Conservation (phyloP, 2,329 filamentous ascomycete genomes). For the Ceratocystis eucalypticola region DNA sequence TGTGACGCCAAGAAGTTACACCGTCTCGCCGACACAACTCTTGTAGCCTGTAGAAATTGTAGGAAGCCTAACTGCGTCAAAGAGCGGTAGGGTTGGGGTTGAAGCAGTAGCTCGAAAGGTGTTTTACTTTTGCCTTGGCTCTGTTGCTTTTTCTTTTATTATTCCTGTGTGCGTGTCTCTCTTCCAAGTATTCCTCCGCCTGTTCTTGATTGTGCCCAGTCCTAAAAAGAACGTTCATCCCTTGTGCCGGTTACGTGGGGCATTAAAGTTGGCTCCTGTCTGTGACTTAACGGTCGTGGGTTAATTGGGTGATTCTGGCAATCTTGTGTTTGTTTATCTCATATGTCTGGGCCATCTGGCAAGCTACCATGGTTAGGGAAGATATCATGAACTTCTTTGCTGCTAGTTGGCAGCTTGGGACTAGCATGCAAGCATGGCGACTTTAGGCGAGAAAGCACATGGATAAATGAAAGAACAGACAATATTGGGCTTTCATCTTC, state of each 20-base stretch:
- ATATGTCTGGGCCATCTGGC: neutral
- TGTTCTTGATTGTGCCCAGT: neutral
- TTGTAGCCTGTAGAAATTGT: neutral
- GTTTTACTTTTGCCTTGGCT: too few relatives aligned
- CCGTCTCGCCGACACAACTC: neutral
- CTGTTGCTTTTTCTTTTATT: too few relatives aligned
- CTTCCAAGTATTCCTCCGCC: neutral
- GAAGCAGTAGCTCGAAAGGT: too few relatives aligned
- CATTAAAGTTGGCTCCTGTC: neutral
- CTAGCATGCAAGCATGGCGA: too few relatives aligned
- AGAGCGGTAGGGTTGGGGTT: too few relatives aligned
- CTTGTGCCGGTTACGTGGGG: neutral
- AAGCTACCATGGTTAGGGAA: neutral
- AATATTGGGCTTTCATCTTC: neutral
- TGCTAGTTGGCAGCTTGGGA: neutral
- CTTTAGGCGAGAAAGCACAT: neutral
- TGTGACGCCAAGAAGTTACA: constrained; percentile 7
- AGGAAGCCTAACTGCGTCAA: too few relatives aligned
- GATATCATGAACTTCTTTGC: neutral
- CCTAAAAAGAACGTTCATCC: neutral
- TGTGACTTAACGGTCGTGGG: neutral
- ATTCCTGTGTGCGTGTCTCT: neutral
- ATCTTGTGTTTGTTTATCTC: neutral
- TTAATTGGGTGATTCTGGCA: neutral
- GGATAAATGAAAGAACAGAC: neutral